Percentiles rank a stretch among this genome's conserved stretches.
Conservation (phyloP, 1,139 yeast genomes). For the Pichia norvegensis region DNA sequence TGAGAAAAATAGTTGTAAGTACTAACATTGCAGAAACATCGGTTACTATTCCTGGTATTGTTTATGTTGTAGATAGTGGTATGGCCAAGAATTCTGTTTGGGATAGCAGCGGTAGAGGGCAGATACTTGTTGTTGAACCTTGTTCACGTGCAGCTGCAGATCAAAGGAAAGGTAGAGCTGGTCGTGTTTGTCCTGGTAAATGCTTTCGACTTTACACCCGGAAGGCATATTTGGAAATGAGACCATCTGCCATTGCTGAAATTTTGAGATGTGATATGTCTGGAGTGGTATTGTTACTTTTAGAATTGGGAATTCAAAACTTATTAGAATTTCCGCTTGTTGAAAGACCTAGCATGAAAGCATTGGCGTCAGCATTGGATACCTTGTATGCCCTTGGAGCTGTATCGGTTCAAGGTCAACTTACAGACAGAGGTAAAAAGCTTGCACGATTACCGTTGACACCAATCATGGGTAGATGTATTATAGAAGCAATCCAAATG, state of each 20-base stretch:
- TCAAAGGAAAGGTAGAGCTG: constrained; percentile 96
- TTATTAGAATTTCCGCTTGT: constrained; percentile 77
- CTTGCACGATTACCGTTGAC: constrained; percentile 94
- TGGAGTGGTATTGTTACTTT: constrained; percentile 61
- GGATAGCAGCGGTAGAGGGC: constrained; percentile 64
- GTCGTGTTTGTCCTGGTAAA: constrained; percentile 93
- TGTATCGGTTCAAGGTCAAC: constrained; percentile 64
- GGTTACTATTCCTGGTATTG: constrained; percentile 86
- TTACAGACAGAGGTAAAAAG: constrained; percentile 71
- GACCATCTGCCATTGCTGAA: constrained; percentile 73
- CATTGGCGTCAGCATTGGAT: constrained; percentile 72
- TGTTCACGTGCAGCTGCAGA: constrained; percentile 93
- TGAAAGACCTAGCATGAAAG: constrained; percentile 73
- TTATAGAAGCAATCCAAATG: constrained; percentile 53
- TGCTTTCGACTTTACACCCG: constrained; percentile 86
- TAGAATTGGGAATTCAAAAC: constrained; percentile 79
- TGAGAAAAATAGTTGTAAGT: constrained; percentile 85
- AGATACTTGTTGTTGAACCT: constrained; percentile 73
- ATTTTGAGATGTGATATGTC: constrained; percentile 75
- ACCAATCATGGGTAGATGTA: constrained; percentile 76
- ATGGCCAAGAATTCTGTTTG: constrained; percentile 85
- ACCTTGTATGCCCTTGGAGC: constrained; percentile 83
- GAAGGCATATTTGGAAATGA: constrained; percentile 60
- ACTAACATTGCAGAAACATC: constrained; percentile 97
- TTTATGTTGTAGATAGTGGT: constrained; percentile 87